These are phyloP conservation scores for Coccinonectria pachysandricola DNA, from an alignment of 2,329 filamentous ascomycete genomes.

Conservation along the genomic window DNA sequence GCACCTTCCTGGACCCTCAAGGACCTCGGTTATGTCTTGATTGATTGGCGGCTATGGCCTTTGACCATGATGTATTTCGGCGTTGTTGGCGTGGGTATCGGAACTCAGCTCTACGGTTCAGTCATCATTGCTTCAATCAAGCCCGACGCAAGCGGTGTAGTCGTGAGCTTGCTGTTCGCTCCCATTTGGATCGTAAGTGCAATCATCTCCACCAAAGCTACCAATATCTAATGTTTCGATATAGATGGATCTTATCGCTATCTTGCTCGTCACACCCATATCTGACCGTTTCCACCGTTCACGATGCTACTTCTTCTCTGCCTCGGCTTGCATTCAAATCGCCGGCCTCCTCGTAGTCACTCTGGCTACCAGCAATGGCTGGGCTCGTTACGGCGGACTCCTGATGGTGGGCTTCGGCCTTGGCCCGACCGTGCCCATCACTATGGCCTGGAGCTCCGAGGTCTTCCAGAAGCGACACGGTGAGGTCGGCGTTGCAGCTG, in stretches of 20 bases:
- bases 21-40: conserved; percentile 60
- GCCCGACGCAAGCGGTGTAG: conserved; percentile 58
- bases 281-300: conserved; percentile 78
- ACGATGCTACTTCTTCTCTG: conserved; percentile 71
- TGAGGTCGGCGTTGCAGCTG: conserved; percentile 81
- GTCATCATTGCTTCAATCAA: conserved; percentile 78
- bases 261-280: conserved; percentile 73
- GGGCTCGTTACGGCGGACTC: conserved; percentile 82
- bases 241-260: conserved; percentile 78
- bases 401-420: conserved; percentile 84
- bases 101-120: conserved; percentile 77
- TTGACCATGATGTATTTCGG: conserved; percentile 88
- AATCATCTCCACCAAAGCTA: too few species aligned
- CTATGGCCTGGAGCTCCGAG: conserved; percentile 88
- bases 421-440: conserved; percentile 82
- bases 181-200: conserved; percentile 79
- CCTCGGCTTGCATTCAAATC: conserved; percentile 69
- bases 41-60: conserved; percentile 85
- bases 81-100: conserved; percentile 85
- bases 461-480: conserved; percentile 84
- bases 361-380: conserved; percentile 59
- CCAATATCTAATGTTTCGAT: too few species aligned
- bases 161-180: conserved; percentile 74
- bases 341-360: conserved; percentile 69
- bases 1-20: conserved; percentile 59